Base-by-base conservation (phyloP, 2,329 filamentous ascomycete species). In the Alternaria solani region DNA sequence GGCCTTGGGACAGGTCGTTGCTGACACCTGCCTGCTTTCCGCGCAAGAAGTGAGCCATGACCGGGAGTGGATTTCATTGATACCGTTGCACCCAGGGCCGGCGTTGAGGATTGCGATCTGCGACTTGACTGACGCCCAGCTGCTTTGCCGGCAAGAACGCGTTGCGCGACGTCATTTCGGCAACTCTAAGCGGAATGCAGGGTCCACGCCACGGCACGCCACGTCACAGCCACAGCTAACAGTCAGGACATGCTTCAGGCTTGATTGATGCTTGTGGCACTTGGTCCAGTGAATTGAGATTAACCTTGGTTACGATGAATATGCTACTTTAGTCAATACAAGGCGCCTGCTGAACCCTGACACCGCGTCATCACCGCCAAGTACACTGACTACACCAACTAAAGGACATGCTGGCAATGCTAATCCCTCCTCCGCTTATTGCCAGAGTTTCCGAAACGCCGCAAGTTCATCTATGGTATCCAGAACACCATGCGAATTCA, bases 1-100 rank as follows among this genome's bases (percentile, higher is more conserved):
- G 88, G 67, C 90, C 91, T 18, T 89, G 89, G 53, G 94, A 97
- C 67, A 99, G 86, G 81, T 98, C 95, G 80, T 90, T 92, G 77
- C 93, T 91, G 71, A 99, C 91, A 73, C 95, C 95, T 58, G 93
- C 88, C 85, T 98, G 95, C 85, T 96, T 97, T 71, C 92, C 91
- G 77, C 95, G 87, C 64, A 99, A 83, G 77, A 98, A 94, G 71
- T 91, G 88, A 56, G 94, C 89, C 94, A 97, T 97, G 58, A 57
- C 71, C 73, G 55, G 41, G 62, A 52, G 63, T 51, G 60, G 64
- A 62, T 68, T 44, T 75, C 75, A 76, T 44, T 75, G 74, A 76
- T 76, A 63, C 68, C 71, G 73, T 61, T 64, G 65, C 51, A 51
- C 51, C 36, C 51, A 46, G 25, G 60, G 42, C 23, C 55, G 49